Evolutionary conservation across 805 yeast genomes (phyloP).

Genomic region (Candida qinlingensis): DNA sequence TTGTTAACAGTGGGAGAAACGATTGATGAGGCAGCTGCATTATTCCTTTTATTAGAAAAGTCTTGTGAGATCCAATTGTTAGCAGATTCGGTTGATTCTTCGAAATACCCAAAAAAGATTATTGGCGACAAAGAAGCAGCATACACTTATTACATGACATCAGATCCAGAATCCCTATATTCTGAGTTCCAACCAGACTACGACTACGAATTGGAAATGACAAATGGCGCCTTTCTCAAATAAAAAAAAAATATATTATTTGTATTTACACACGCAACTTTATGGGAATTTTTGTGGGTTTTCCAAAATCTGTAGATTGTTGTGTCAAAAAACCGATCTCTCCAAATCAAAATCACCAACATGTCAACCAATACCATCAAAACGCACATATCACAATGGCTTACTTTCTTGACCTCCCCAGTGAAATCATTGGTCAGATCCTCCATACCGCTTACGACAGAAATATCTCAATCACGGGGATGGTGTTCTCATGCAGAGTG

Average conservation of each 20-base stretch:
- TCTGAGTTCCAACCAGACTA: slow-evolving; percentile 71
- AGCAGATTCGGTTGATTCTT: slow-evolving; percentile 46
- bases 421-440: slow-evolving; percentile 13
- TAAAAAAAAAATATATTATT: neutral
- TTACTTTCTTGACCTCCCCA: slow-evolving; percentile 10
- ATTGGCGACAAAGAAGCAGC: slow-evolving; percentile 61
- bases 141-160: slow-evolving; percentile 53
- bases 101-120: slow-evolving; percentile 30
- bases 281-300: neutral
- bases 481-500: slow-evolving; percentile 9
- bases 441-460: slow-evolving; percentile 4
- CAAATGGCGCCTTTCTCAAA: slow-evolving; percentile 24
- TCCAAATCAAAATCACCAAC: too few species aligned
- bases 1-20: slow-evolving; percentile 64
- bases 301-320: neutral
- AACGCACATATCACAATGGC: too few species aligned
- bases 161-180: slow-evolving; percentile 65
- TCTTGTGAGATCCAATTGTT: slow-evolving; percentile 61
- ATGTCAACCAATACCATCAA: too few species aligned
- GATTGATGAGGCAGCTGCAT: slow-evolving; percentile 69
- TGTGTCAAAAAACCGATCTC: neutral
- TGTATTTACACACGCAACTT: neutral
- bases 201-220: slow-evolving; percentile 38
- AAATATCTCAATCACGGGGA: slow-evolving; percentile 9
- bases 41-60: slow-evolving; percentile 59